Evolutionary conservation across 768 basidiomycete species (phyloP), one percentile per base, ranked within the genome.

Genomic region (Boletus bicolor): DNA sequence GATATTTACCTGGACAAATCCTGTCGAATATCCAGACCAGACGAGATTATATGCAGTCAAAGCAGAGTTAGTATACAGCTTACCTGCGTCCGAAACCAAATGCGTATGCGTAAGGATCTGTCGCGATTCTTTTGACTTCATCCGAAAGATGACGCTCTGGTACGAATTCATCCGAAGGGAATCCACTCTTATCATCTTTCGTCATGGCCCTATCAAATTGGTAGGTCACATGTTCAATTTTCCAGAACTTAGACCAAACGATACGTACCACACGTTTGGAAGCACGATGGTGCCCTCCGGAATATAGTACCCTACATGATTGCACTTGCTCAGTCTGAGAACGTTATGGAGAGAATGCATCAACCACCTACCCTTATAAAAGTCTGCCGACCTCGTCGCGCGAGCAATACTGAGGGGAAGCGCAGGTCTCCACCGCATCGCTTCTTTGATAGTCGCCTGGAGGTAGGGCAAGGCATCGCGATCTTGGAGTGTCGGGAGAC

Each of bases 381-480:
- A 56, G n/a, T 58, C 55, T 32, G 49, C 44, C 6, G 47, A 21
- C 17, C 43, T 55, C 3, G 57, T 51, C 24, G n/a, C 26, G 30
- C 57, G 57, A 35, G 61, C 62, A 2, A 63, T 63, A 4, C 62
- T 50, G 10, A 63, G 57, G 1, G 54, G 54, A 37, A 57, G 53
- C 5, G 52, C 49, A 10, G 57, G 57, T 41, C 32, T 56, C 54
- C 57, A 58, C 3, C 49, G 57, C 34, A 47, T 21, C 2, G 39
- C 28, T 36, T 85, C 83, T 35, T 60, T 60, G 32, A 62, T 54
- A 5, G 42, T 11, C 73, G 82, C 82, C n/a, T 73, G 73, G 21
- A 82, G 57, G 54, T 85, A 85, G 0, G 83, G 82, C 5, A 86
- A 70, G 6, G 68, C 64, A 44, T 79, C 67, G 17, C 60, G 60